Evolutionary conservation across 139 green algal genomes (phyloP).

Genomic region (Monoraphidium neglectum): DNA sequence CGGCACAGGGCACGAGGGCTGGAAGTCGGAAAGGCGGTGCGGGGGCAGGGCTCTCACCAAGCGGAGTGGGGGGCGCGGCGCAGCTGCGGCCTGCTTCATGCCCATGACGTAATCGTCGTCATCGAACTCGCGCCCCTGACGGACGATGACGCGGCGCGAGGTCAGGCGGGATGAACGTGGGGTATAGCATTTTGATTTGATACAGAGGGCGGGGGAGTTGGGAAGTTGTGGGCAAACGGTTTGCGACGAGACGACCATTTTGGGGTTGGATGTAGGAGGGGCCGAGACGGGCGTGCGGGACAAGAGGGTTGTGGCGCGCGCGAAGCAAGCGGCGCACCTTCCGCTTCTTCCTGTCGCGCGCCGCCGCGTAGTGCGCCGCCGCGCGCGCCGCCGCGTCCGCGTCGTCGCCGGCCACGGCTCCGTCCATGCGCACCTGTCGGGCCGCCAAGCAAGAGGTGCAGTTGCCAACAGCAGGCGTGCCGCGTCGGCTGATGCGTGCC

Average conservation of each 20-base stretch:
- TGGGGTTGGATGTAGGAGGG: background rate
- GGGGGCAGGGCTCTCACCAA: too few species aligned
- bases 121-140: conserved; percentile 11
- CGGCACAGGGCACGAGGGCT: too few species aligned
- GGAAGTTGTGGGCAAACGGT: background rate
- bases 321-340: too few species aligned
- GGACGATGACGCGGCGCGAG: background rate
- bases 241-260: background rate
- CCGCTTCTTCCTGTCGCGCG: too few species aligned
- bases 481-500: too few species aligned
- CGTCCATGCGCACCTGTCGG: too few species aligned
- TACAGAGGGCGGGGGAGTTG: background rate
- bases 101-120: conserved; percentile 27
- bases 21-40: too few species aligned
- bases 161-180: background rate
- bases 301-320: too few species aligned
- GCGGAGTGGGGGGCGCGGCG: too few species aligned
- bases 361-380: background rate
- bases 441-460: too few species aligned
- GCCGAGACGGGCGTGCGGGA: too few species aligned
- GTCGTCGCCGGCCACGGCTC: background rate
- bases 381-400: background rate
- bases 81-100: background rate
- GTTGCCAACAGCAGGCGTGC: too few species aligned
- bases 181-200: background rate